These are phyloP conservation scores for Eremothecium coryli DNA, from an alignment of 1,139 yeast species.

Conservation along the genomic window DNA sequence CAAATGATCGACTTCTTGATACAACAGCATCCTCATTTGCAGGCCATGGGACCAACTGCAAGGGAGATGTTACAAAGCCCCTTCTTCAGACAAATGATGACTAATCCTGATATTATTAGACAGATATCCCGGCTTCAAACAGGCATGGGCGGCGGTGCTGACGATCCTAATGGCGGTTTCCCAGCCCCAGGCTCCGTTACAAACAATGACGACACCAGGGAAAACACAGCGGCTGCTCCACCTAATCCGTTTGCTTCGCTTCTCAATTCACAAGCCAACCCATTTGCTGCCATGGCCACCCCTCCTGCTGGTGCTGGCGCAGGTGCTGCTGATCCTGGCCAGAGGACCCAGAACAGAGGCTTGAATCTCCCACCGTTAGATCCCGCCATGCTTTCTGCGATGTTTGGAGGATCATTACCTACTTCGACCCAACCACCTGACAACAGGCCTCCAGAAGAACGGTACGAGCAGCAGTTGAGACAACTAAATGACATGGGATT, in stretches of 20 bases:
- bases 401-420: conserved; percentile 38
- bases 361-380: conserved; percentile 26
- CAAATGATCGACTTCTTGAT: conserved; percentile 79
- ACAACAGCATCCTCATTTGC: conserved; percentile 72
- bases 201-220: conserved; percentile 11
- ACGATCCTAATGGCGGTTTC: conserved; percentile 22
- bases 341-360: conserved; percentile 2
- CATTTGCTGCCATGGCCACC: background rate
- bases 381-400: conserved; percentile 33
- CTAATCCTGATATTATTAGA: conserved; percentile 80
- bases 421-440: conserved; percentile 44
- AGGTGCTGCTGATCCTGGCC: conserved; percentile 17
- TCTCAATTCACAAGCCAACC: conserved; percentile 1
- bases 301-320: conserved; percentile 12
- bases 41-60: conserved; percentile 84
- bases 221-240: conserved; percentile 13
- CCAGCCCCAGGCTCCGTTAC: conserved; percentile 32
- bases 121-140: conserved; percentile 58
- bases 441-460: conserved; percentile 89
- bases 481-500: conserved; percentile 97
- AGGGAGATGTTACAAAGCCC: conserved; percentile 82
- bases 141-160: conserved; percentile 38
- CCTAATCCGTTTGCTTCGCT: conserved; percentile 4
- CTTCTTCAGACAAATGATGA: conserved; percentile 70
- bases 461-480: conserved; percentile 80